Percentiles rank a stretch among this genome's conserved stretches.
Conservation (phyloP, 2,329 filamentous ascomycete species). For the Fusarium aywerte region DNA sequence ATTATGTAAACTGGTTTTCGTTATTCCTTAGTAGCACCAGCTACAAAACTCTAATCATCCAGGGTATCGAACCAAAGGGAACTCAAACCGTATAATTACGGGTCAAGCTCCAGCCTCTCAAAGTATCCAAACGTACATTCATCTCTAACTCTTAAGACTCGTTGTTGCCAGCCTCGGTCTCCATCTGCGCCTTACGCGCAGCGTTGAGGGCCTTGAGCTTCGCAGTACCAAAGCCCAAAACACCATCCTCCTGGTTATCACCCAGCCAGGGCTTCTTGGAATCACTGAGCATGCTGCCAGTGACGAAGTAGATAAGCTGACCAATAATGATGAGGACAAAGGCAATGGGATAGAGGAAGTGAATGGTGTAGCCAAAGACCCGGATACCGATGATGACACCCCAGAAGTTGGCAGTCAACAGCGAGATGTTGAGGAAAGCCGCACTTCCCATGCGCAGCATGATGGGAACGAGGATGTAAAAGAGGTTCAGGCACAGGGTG, state of each 20-base stretch:
- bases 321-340: constrained; percentile 93
- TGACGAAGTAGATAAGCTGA: constrained; percentile 86
- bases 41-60: neutral
- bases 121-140: neutral
- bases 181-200: constrained; percentile 56
- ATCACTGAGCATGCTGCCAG: constrained; percentile 84
- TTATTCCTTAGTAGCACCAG: neutral
- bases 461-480: constrained; percentile 88
- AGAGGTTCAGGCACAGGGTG: constrained; percentile 82
- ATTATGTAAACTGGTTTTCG: constrained; percentile 4
- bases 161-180: constrained; percentile 44
- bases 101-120: neutral
- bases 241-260: constrained; percentile 81
- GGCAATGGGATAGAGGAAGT: constrained; percentile 94
- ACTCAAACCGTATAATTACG: neutral
- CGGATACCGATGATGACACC: constrained; percentile 90
- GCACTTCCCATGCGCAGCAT: constrained; percentile 90
- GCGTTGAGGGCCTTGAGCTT: constrained; percentile 77
- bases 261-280: constrained; percentile 96
- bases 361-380: constrained; percentile 82
- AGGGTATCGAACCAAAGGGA: neutral
- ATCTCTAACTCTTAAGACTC: neutral
- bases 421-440: constrained; percentile 95
- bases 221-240: constrained; percentile 85
- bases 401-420: constrained; percentile 97